Evolutionary conservation across 208 protist species (phyloP).

Genomic region (Balamuthia mandrillaris): DNA sequence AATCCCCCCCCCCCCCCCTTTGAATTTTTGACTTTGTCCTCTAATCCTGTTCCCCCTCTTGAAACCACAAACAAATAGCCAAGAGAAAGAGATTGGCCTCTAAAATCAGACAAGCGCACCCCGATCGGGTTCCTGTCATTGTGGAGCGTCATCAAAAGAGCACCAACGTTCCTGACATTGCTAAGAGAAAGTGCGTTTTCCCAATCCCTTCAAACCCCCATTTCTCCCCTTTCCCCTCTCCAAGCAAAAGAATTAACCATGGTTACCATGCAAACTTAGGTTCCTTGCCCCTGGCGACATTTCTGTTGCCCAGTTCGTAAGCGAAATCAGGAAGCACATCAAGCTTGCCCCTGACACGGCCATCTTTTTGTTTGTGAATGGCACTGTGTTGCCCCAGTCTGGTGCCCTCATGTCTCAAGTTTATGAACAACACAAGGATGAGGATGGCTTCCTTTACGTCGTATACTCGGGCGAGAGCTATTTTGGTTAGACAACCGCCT

Average conservation of each 20-base stretch:
- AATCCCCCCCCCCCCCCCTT: not conserved
- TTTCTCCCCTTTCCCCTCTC: constrained; percentile 65
- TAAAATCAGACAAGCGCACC: not conserved
- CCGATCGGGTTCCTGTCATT: constrained; percentile 5
- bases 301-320: not conserved
- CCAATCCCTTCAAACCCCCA: constrained; percentile 65
- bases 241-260: constrained; percentile 76
- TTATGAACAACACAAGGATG: constrained; percentile 32
- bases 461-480: not conserved
- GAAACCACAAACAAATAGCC: not conserved
- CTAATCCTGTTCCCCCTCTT: not conserved
- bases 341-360: constrained; percentile 62
- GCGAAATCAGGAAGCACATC: constrained; percentile 29
- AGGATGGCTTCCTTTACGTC: constrained; percentile 32
- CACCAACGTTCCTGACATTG: constrained; percentile 62
- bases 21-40: not conserved
- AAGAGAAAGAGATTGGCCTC: not conserved
- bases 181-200: constrained; percentile 69
- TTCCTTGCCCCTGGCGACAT: not conserved
- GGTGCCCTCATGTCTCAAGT: constrained; percentile 43
- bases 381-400: constrained; percentile 61
- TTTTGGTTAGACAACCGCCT: not conserved
- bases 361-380: constrained; percentile 70
- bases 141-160: constrained; percentile 66
- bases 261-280: constrained; percentile 20